Conservation (phyloP, 2,329 filamentous ascomycete species). For the Cladophialophora chaetospira region DNA sequence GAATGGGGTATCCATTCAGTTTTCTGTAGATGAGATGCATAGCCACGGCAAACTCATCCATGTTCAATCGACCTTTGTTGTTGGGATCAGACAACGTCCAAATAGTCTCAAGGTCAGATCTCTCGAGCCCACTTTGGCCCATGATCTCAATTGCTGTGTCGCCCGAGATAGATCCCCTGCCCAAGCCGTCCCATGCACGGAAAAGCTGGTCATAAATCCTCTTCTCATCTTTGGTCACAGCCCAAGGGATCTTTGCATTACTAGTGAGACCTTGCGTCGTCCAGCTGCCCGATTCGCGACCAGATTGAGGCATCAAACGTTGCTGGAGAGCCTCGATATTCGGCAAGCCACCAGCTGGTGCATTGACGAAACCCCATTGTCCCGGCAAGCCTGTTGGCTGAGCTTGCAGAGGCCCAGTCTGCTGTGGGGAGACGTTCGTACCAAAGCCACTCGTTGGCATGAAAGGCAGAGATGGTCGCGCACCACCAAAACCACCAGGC, state of each 20-base stretch:
- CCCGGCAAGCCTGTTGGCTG: conserved; percentile 91
- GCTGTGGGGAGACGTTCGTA: conserved; percentile 59
- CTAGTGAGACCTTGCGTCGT: conserved; percentile 86
- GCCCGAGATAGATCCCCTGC: conserved; percentile 88
- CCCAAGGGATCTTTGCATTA: conserved; percentile 96
- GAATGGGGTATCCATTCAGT: conserved; percentile 91
- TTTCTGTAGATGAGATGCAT: conserved; percentile 99
- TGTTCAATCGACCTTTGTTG: conserved; percentile 89
- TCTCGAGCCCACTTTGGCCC: conserved; percentile 90
- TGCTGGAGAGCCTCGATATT: conserved; percentile 92
- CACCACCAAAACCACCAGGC: conserved; percentile 77
- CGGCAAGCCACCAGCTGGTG: conserved; percentile 81
- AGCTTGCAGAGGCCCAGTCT: conserved; percentile 78
- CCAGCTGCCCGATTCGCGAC: conserved; percentile 75
- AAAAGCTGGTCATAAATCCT: conserved; percentile 94
- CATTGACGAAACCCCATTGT: conserved; percentile 98
- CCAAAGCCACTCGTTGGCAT: conserved; percentile 74
- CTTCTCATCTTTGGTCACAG: conserved; percentile 98
- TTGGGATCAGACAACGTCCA: conserved; percentile 95
- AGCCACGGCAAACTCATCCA: conserved; percentile 96
- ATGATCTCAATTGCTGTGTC: conserved; percentile 96
- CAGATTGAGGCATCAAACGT: conserved; percentile 96
- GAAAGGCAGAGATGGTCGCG: conserved; percentile 74
- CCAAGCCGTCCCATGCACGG: conserved; percentile 92
- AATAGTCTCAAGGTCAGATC: conserved; percentile 83